Percentiles rank a stretch among this genome's conserved stretches.
Evolutionary conservation across 2,329 filamentous ascomycete genomes (phyloP).

Genomic region (Fusarium pseudograminearum): DNA sequence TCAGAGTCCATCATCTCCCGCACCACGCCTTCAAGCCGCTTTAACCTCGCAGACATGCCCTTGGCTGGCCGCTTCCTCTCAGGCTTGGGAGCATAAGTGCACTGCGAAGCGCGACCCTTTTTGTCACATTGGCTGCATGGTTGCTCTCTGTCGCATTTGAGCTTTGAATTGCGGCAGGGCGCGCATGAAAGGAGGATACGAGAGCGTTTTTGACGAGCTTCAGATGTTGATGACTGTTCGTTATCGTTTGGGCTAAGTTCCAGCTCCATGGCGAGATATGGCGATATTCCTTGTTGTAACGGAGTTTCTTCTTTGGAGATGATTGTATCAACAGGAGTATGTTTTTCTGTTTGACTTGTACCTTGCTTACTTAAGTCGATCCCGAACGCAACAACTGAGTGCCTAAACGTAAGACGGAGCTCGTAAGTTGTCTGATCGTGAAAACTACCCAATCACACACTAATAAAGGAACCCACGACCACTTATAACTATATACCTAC

Average conservation of each 20-base stretch:
- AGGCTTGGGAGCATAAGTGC: conserved; percentile 63
- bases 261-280: conserved; percentile 21
- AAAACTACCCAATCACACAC: conserved; percentile 8
- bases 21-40: conserved; percentile 69
- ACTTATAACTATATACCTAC: background rate
- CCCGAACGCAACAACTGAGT: background rate
- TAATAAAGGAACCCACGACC: background rate
- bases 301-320: background rate
- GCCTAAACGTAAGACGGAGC: conserved; percentile 3
- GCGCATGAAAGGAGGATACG: conserved; percentile 65
- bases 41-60: conserved; percentile 66
- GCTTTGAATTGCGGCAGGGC: conserved; percentile 65
- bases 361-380: background rate
- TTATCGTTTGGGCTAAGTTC: conserved; percentile 43
- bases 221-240: conserved; percentile 35
- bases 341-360: background rate
- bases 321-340: background rate
- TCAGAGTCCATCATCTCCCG: conserved; percentile 64
- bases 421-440: background rate
- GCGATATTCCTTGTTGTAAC: background rate
- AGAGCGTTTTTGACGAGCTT: conserved; percentile 56
- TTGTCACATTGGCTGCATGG: conserved; percentile 67
- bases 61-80: conserved; percentile 56
- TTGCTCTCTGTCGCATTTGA: conserved; percentile 66
- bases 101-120: conserved; percentile 60